A percentile compares a stretch with the other conserved stretches of the same genome.
Evolutionary conservation across 352 stramenopile genomes (phyloP).

Genomic region (Globisporangium lucens): DNA sequence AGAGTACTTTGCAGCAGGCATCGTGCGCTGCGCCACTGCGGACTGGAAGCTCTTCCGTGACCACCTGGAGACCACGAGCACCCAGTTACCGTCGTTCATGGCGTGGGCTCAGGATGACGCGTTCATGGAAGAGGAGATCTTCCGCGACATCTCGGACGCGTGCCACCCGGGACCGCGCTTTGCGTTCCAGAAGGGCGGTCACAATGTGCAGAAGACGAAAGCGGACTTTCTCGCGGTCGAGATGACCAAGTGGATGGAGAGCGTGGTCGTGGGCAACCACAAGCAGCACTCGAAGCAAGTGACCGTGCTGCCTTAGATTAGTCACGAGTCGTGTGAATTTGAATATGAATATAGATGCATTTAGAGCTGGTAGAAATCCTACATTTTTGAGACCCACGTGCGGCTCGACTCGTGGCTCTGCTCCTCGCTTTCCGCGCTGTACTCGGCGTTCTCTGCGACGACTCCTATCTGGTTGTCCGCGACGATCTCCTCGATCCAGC

Average conservation of each 20-base stretch:
- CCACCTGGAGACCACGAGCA: constrained; percentile 28
- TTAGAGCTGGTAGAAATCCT: not conserved
- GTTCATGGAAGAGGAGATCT: constrained; percentile 62
- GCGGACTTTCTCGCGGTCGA: constrained; percentile 39
- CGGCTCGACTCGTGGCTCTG: not conserved
- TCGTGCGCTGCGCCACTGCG: constrained; percentile 45
- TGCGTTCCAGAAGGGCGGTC: constrained; percentile 46
- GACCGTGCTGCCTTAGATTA: constrained; percentile 9
- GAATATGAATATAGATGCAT: not conserved
- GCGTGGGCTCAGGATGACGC: constrained; percentile 59
- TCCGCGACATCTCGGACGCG: constrained; percentile 30
- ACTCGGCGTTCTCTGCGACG: not conserved
- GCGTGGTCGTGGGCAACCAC: constrained; percentile 22
- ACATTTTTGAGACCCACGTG: not conserved
- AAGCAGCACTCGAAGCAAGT: constrained; percentile 7
- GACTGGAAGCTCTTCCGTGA: constrained; percentile 39
- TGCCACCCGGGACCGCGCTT: constrained; percentile 38
- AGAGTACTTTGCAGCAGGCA: constrained; percentile 57
- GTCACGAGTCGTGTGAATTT: not conserved
- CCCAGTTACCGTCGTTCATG: constrained; percentile 38
- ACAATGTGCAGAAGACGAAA: constrained; percentile 83
- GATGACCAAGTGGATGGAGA: constrained; percentile 46
- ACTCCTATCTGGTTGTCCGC: not conserved
- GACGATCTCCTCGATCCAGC: constrained; percentile 31
- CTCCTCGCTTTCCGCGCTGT: not conserved